Percentiles rank a stretch among this genome's conserved stretches.
Conservation (phyloP, 495 filamentous ascomycete species). For the Coniosporium apollinis region DNA sequence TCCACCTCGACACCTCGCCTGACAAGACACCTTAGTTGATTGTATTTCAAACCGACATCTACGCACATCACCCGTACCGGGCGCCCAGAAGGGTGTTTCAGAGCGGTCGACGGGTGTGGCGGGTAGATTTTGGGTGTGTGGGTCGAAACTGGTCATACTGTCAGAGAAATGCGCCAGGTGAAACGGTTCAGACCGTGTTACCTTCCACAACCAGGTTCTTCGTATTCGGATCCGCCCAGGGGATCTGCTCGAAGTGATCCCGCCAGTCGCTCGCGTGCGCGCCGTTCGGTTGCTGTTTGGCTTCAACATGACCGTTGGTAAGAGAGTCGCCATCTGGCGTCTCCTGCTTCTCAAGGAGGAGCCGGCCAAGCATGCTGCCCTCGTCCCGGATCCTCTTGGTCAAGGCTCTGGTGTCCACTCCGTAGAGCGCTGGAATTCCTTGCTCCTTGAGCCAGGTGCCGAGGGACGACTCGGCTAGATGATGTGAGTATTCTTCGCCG, state of each 20-base stretch:
- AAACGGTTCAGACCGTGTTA: constrained; percentile 33
- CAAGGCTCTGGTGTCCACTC: constrained; percentile 82
- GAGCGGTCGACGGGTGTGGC: constrained; percentile 44
- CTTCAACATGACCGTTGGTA: constrained; percentile 5
- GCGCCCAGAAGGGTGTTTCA: constrained; percentile 76
- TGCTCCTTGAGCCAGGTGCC: constrained; percentile 93
- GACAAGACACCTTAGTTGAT: constrained; percentile 86
- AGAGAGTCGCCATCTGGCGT: background rate
- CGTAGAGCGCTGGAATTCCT: constrained; percentile 88
- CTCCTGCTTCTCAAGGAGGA: constrained; percentile 45
- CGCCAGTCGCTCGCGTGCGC: background rate
- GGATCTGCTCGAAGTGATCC: constrained; percentile 38
- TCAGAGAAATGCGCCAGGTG: constrained; percentile 16
- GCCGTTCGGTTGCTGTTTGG: constrained; percentile 6
- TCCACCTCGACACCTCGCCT: constrained; percentile 84
- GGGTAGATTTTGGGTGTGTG: constrained; percentile 64
- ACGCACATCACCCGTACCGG: constrained; percentile 73
- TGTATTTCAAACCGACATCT: constrained; percentile 94
- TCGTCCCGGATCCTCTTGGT: constrained; percentile 87
- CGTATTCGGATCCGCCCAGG: constrained; percentile 82
- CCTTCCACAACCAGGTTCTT: constrained; percentile 88
- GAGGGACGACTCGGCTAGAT: constrained; percentile 73
- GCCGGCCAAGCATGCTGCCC: constrained; percentile 89
- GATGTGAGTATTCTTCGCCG: constrained; percentile 88
- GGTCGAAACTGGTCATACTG: constrained; percentile 53